Conservation (phyloP, 2,329 filamentous ascomycete genomes). For the Xylariales sp. region DNA sequence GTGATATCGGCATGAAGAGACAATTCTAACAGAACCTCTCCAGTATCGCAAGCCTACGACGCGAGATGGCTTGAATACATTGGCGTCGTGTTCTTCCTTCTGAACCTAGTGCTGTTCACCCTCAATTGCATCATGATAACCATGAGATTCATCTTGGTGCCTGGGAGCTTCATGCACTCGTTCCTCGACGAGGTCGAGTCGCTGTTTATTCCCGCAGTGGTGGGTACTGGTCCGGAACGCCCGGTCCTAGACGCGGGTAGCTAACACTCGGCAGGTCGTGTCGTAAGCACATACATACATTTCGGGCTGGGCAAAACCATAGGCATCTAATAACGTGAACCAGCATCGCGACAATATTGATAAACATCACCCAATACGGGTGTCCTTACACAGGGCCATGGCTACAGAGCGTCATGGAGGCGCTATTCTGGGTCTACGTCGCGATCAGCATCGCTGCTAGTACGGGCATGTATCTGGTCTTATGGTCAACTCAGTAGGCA, state of each 20-base stretch:
- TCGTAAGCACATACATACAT: constrained; percentile 7
- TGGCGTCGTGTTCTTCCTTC: constrained; percentile 69
- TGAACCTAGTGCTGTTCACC: constrained; percentile 73
- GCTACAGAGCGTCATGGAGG: constrained; percentile 69
- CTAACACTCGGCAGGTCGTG: constrained; percentile 8
- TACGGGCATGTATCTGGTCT: constrained; percentile 77
- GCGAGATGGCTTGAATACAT: constrained; percentile 68
- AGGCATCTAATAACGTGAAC: constrained; percentile 40
- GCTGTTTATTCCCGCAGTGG: constrained; percentile 78
- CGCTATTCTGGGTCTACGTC: constrained; percentile 81
- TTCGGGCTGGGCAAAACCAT: constrained; percentile 4
- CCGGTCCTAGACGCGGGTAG: not conserved
- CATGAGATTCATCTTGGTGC: constrained; percentile 75
- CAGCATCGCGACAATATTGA: constrained; percentile 79
- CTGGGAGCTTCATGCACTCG: constrained; percentile 76
- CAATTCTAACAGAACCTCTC: constrained; percentile 26
- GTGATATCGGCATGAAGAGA: not conserved
- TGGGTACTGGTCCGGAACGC: constrained; percentile 49
- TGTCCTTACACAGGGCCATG: constrained; percentile 70
- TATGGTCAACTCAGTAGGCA: constrained; percentile 70
- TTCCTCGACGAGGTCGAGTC: constrained; percentile 83
- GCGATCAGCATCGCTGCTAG: constrained; percentile 74
- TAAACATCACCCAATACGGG: constrained; percentile 83
- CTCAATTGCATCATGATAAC: constrained; percentile 73
- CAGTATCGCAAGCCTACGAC: constrained; percentile 60